phyloP scores from a whole-genome alignment of 2,329 filamentous ascomycete genomes.

The Aspergillus sp. region DNA sequence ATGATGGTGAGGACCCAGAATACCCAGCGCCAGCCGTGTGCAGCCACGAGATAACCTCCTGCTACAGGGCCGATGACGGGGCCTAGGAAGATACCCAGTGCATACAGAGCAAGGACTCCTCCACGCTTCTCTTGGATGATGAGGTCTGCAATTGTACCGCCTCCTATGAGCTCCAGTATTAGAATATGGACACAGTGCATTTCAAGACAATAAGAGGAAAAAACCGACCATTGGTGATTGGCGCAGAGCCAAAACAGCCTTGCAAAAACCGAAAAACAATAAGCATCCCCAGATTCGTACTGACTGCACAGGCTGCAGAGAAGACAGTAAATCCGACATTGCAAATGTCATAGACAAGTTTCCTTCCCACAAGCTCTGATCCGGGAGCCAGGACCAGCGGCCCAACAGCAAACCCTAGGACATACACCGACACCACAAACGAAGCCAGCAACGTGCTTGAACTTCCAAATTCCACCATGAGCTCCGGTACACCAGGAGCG shows the following conservation, averaged over 20 bases:
- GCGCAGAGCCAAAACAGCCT: conserved; percentile 61
- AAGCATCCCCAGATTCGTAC: conserved; percentile 54
- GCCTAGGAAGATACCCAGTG: conserved; percentile 45
- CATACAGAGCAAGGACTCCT: conserved; percentile 55
- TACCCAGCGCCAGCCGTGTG: conserved; percentile 37
- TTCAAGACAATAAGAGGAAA: neutral
- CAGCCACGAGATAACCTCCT: conserved; percentile 34
- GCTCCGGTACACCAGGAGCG: conserved; percentile 32
- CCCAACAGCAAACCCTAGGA: conserved; percentile 59
- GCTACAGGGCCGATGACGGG: conserved; percentile 34
- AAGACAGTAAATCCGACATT: conserved; percentile 63
- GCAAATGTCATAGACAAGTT: conserved; percentile 55
- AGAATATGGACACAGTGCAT: neutral
- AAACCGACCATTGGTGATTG: conserved; percentile 47
- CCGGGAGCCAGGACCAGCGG: conserved; percentile 59
- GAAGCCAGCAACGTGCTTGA: conserved; percentile 10
- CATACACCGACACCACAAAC: conserved; percentile 56
- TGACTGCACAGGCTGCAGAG: conserved; percentile 64
- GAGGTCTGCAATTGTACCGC: conserved; percentile 66
- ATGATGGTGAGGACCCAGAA: conserved; percentile 42
- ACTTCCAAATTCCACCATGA: conserved; percentile 12
- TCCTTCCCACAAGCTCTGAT: conserved; percentile 65
- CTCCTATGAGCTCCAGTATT: conserved; percentile 49
- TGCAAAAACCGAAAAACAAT: conserved; percentile 63
- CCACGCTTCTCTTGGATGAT: conserved; percentile 58